Evolutionary conservation across 352 stramenopile species (phyloP), one percentile per base, ranked within the genome.

Genomic region (Blastocystis sp.): DNA sequence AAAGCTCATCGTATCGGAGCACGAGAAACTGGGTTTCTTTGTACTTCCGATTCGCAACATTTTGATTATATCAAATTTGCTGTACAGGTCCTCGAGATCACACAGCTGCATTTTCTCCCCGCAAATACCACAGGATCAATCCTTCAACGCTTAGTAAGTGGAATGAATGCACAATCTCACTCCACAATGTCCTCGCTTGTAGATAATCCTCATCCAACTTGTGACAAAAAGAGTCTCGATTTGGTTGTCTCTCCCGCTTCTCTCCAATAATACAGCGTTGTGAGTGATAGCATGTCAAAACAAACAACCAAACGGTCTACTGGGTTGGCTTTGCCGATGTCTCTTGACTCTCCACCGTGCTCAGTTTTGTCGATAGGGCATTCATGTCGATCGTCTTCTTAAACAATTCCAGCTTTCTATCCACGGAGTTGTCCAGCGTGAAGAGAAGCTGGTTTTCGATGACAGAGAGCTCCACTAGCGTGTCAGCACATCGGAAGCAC

Each of bases 361-460:
- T 14, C 48, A 57, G 6, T 14, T 14, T 7, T 57, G 6, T 57
- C 48, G 45, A 9, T 28, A 45, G 3, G 17, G 21, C 21, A 9
- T 74, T 34, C 34, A 74, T 45, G 54, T 57, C 42, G 24, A 84
- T 57, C 34, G 57, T 34, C 21, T 42, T 52, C 17, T 84, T 61
- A 4, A 84, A 68, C 60, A 59, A 10, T 45, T 52, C 42, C 34
- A 84, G 38, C 42, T 63, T 66, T 45, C 66, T 84, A 6, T 84
- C 74, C 40, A 84, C 40, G 2, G 54, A 45, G 14, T 34, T 68
- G 61, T 84, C 74, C 1, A 54, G 69, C 34, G 54, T 69, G 74
- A 84, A 84, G 3, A 84, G 74, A n/a, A 84, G 38, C n/a, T 63
- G 24, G 74, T 84, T 84, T 28, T 84, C 74, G 17, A 84, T 28